Evolutionary conservation across 768 basidiomycete species (phyloP).

Genomic region (Boletus eberwhitei): DNA sequence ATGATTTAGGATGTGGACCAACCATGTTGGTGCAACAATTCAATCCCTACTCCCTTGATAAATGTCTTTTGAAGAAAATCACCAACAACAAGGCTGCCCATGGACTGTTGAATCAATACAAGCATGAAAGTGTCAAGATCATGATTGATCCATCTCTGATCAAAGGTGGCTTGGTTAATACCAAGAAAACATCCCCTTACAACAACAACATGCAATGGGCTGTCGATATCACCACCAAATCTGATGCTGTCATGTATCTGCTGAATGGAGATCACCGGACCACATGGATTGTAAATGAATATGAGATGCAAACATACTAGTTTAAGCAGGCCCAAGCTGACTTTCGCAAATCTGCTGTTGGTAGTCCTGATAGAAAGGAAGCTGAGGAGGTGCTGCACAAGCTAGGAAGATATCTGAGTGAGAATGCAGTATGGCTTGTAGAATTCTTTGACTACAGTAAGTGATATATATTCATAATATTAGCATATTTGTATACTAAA

Average conservation of each 20-base stretch:
- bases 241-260: neutral
- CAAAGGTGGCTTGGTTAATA: no score
- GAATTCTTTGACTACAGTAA: neutral
- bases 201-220: neutral
- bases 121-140: neutral
- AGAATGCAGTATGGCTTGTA: neutral
- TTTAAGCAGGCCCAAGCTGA: neutral
- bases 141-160: neutral
- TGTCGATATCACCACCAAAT: no score
- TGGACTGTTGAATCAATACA: neutral
- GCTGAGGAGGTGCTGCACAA: neutral
- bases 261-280: neutral
- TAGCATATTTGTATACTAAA: neutral
- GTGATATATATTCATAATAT: neutral
- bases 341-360: neutral
- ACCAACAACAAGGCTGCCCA: neutral
- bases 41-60: neutral
- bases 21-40: neutral
- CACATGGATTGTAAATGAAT: neutral
- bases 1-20: neutral
- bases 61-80: neutral
- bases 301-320: neutral
- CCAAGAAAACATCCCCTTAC: neutral
- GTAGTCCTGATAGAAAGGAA: neutral
- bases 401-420: accelerated